Conservation (phyloP, 495 filamentous ascomycete genomes). For the Elasticomyces elasticus region DNA sequence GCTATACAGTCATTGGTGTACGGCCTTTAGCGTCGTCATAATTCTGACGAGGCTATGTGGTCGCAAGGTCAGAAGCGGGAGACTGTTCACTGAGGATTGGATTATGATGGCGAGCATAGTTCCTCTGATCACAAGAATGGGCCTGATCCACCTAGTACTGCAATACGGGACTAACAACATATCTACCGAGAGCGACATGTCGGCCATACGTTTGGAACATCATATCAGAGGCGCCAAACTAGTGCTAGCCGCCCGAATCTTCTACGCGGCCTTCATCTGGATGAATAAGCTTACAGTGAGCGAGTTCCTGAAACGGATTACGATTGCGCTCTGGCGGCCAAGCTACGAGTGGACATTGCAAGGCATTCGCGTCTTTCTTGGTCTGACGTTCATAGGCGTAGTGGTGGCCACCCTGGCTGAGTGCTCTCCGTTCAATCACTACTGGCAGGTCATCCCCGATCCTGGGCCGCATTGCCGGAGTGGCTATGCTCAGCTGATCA, state of each 20-base stretch:
- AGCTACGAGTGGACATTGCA: conserved; percentile 57
- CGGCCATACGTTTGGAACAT: conserved; percentile 38
- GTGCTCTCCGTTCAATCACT: conserved; percentile 73
- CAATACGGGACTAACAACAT: conserved; percentile 89
- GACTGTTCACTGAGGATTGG: conserved; percentile 78
- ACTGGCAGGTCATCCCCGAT: conserved; percentile 88
- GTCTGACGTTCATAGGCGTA: conserved; percentile 65
- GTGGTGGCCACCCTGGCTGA: conserved; percentile 73
- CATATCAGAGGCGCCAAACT: conserved; percentile 52
- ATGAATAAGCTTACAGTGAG: conserved; percentile 80
- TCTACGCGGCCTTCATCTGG: conserved; percentile 75
- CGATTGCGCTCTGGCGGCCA: conserved; percentile 54
- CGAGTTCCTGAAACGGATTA: conserved; percentile 80
- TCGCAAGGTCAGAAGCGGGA: conserved; percentile 70
- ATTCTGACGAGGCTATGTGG: conserved; percentile 68
- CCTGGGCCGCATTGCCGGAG: conserved; percentile 75
- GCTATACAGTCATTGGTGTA: conserved; percentile 91
- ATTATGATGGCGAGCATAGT: conserved; percentile 70
- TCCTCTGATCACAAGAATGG: conserved; percentile 74
- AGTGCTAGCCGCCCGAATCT: conserved; percentile 54
- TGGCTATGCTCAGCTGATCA: conserved; percentile 74
- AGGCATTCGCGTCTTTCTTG: conserved; percentile 62
- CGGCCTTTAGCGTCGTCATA: conserved; percentile 66
- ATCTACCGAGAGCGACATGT: conserved; percentile 33
- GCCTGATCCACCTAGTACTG: no score